Conservation (phyloP, 257 asterid species). For the Leptodermis oblonga region DNA sequence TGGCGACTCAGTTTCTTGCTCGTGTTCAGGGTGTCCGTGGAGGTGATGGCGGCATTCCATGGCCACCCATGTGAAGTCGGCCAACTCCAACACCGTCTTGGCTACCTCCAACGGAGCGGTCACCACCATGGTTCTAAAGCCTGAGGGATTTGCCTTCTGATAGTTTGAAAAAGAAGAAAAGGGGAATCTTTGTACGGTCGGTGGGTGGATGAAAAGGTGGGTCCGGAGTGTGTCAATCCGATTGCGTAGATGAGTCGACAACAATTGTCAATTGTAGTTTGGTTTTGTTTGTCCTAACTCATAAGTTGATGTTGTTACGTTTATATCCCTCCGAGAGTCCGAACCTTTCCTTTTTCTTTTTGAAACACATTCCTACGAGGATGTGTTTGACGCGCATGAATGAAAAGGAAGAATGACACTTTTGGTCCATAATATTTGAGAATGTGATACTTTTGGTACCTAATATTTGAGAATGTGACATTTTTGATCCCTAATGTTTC, state of each 20-base stretch:
- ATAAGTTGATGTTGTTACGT: not conserved
- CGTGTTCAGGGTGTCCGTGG: conserved; percentile 33
- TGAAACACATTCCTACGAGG: too few relatives aligned
- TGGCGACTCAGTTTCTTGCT: conserved; percentile 19
- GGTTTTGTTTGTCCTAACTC: too few relatives aligned
- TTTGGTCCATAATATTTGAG: too few relatives aligned
- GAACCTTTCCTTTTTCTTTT: too few relatives aligned
- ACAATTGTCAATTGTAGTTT: too few relatives aligned
- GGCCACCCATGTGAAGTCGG: conserved; percentile 88
- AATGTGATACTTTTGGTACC: too few relatives aligned
- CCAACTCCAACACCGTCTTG: conserved; percentile 88
- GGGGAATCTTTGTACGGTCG: not conserved
- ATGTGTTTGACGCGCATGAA: too few relatives aligned
- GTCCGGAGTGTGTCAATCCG: not conserved
- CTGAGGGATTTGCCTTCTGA: not conserved
- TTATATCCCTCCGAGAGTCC: not conserved
- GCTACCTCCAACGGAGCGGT: conserved; percentile 57
- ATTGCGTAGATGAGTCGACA: not conserved
- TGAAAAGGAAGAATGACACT: too few relatives aligned
- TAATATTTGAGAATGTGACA: too few relatives aligned
- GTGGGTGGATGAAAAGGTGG: not conserved
- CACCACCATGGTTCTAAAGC: conserved; percentile 20
- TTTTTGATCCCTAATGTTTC: too few relatives aligned
- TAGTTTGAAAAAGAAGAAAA: not conserved
- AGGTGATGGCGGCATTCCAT: conserved; percentile 61